A percentile compares a stretch with the other conserved stretches of the same genome.
Conservation (phyloP, 495 filamentous ascomycete species). For the Annulohypoxylon bovei region DNA sequence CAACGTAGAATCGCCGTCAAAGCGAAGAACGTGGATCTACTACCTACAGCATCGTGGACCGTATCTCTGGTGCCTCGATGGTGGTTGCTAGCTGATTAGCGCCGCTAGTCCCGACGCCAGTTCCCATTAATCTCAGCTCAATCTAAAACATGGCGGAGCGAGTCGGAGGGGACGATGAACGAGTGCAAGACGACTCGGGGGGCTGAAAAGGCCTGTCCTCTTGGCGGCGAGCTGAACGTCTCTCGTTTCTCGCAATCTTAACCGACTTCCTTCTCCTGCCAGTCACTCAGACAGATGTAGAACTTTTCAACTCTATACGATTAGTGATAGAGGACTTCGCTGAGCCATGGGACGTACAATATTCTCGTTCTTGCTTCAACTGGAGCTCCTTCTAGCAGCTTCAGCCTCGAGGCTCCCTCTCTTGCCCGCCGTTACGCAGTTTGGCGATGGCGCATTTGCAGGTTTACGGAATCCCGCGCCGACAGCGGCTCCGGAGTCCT, state of each 20-base stretch:
- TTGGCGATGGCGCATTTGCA: slow-evolving; percentile 24
- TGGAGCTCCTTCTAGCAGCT: slow-evolving; percentile 6
- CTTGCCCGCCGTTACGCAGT: slow-evolving; percentile 20
- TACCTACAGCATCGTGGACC: slow-evolving; percentile 3
- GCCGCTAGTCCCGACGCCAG: slow-evolving; percentile 18
- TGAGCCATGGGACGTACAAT: slow-evolving; percentile 14
- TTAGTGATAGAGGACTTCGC: background rate
- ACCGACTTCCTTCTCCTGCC: background rate
- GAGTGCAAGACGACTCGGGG: background rate
- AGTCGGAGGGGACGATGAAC: background rate
- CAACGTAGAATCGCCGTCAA: background rate
- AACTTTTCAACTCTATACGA: background rate
- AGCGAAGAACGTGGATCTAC: background rate
- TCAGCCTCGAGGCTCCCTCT: slow-evolving; percentile 26
- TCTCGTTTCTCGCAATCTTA: slow-evolving; percentile 8
- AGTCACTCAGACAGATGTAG: background rate
- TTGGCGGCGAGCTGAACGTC: slow-evolving; percentile 22
- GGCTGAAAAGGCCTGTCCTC: slow-evolving; percentile 16
- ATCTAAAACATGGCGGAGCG: background rate
- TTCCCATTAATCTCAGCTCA: background rate
- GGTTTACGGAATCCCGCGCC: slow-evolving; percentile 8
- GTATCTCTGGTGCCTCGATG: background rate
- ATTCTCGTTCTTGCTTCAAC: slow-evolving; percentile 12
- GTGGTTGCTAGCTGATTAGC: slow-evolving; percentile 1
- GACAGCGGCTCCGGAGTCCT: slow-evolving; percentile 27